Conservation (phyloP, 257 asterid species). For the Capsicum rhomboideum region DNA sequence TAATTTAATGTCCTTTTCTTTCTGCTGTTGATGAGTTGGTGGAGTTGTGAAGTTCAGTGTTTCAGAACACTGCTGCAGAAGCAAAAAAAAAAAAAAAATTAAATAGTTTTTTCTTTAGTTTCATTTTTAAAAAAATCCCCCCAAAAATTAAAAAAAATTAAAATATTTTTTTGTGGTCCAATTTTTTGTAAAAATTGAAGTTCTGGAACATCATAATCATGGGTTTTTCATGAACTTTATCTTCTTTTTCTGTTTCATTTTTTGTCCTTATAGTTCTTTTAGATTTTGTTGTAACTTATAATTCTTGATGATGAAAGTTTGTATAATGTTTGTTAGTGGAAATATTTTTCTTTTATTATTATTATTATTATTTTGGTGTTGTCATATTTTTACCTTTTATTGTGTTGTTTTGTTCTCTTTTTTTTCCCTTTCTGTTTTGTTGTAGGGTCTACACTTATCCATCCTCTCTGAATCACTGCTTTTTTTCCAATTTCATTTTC, state of each 20-base stretch:
- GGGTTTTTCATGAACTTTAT: not conserved
- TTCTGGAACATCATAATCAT: conserved; percentile 1
- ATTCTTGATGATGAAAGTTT: conserved; percentile 18
- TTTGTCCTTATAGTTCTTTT: conserved; percentile 1
- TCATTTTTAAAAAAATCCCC: not conserved
- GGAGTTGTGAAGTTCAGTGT: conserved; percentile 2
- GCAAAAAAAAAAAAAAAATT: too few relatives aligned
- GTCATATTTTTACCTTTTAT: conserved; percentile 23
- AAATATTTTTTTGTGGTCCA: conserved; percentile 1
- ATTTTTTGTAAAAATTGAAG: not conserved
- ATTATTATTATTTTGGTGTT: not conserved
- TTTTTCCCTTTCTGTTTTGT: not conserved
- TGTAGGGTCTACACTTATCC: conserved; percentile 31
- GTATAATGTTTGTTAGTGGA: conserved; percentile 25
- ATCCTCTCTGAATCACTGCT: conserved; percentile 2
- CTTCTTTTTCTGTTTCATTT: not conserved
- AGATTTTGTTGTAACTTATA: not conserved
- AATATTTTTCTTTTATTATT: not conserved
- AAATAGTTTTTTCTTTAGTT: not conserved
- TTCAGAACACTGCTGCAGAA: not conserved
- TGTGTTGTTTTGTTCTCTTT: conserved; percentile 6
- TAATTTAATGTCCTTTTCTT: not conserved
- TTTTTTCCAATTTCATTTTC: not conserved
- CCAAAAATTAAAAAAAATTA: not conserved
- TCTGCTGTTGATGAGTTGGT: conserved; percentile 1